These are phyloP conservation scores for Eimeria necatrix DNA, from an alignment of 169 alveolate genomes.

Conservation along the genomic window DNA sequence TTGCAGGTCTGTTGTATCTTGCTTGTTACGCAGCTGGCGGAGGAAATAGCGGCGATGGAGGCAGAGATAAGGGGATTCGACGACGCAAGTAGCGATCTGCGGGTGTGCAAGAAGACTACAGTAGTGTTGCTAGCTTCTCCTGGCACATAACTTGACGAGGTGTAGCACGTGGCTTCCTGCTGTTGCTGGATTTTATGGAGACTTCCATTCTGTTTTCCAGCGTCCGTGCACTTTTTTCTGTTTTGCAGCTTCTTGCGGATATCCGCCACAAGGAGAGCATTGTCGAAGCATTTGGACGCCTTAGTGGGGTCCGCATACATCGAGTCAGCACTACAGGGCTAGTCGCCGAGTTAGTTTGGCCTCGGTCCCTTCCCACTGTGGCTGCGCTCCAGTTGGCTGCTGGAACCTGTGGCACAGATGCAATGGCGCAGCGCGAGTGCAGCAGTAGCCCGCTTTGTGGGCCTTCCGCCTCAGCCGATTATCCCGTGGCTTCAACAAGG, in stretches of 20 bases:
- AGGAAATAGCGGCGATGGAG: conserved; percentile 60
- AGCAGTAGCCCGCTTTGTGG: neutral
- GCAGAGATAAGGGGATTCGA: conserved; percentile 52
- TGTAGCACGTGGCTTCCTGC: too few species aligned
- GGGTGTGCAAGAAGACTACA: conserved; percentile 11
- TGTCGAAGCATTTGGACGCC: conserved; percentile 71
- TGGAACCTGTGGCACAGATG: neutral
- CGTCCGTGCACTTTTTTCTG: neutral
- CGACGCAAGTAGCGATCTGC: conserved; percentile 60
- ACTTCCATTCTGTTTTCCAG: neutral
- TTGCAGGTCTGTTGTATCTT: neutral
- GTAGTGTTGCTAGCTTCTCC: too few species aligned
- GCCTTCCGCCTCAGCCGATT: conserved; percentile 18
- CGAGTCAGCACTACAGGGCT: conserved; percentile 65
- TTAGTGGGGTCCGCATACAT: conserved; percentile 67
- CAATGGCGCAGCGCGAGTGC: neutral
- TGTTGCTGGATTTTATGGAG: too few species aligned
- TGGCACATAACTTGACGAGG: too few species aligned
- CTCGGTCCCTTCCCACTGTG: conserved; percentile 72
- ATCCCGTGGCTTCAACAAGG: conserved; percentile 35
- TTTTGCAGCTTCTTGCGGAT: conserved; percentile 76
- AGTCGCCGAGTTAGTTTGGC: conserved; percentile 75
- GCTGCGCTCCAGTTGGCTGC: conserved; percentile 36
- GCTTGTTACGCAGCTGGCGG: conserved; percentile 63
- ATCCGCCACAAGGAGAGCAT: conserved; percentile 75